Evolutionary conservation across 345 rosid genomes (phyloP), one percentile per base, ranked within the genome.

Genomic region (thale cress (Arabidopsis thaliana)): DNA sequence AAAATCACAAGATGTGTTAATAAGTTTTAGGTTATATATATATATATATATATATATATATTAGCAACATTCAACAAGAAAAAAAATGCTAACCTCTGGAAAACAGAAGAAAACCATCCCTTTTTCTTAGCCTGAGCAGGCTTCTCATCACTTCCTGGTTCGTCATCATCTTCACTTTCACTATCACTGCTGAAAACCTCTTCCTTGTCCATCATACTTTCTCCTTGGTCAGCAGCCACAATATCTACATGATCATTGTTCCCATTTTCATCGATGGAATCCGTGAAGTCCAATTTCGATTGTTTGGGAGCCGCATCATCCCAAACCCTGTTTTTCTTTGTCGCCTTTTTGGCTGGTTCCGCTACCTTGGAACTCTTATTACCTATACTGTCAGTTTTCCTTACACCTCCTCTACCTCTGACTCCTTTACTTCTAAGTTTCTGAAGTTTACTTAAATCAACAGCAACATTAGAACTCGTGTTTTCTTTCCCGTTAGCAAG

Each of bases 181-280:
- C 89, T 87, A 44, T 90, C 99, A 82, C 97, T 91, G 61, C 97
- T 88, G 25, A 93, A 14, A 79, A 89, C 68, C 83, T 95, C 99
- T 76, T 92, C 98, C 65, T 87, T 79, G 67, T 95, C 99, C 99
- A 95, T 95, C 99, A 95, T 90, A 83, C 99, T 95, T 80, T 89
- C 93, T 58, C 98, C 99, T 59, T 87, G 90, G 81, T 87, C 85
- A 76, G 93, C 90, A 76, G 87, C 88, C 84, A 84, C 89, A 69
- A 82, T 86, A 34, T 86, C 89, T 23, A 85, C 59, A 67, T 81
- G 83, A 73, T 76, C 87, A 36, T 71, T 85, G 72, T 71, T 73
- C 70, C 87, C 87, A 62, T 83, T 87, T 72, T 73, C 88, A 61
- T 73, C 91, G 12, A 80, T 81, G 41, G 89, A 87, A 81, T 87